Conservation (phyloP, 306 rosid genomes). For the Hippophae tibetana region DNA sequence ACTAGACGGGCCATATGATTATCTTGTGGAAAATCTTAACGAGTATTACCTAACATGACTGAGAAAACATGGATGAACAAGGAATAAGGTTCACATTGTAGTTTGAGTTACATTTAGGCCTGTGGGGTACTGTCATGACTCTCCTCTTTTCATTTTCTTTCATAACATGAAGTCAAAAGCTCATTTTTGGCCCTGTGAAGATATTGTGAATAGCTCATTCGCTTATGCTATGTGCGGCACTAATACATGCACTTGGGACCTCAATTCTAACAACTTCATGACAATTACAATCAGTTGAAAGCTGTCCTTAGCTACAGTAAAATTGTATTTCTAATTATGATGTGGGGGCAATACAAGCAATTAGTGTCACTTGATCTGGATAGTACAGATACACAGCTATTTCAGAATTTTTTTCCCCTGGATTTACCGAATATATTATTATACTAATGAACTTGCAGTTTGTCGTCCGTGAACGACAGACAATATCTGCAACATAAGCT, state of each 20-base stretch:
- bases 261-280: slow-evolving; percentile 36
- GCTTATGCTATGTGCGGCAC: slow-evolving; percentile 25
- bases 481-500: too few relatives aligned
- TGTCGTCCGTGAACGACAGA: background rate
- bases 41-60: slow-evolving; percentile 55
- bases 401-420: too few relatives aligned
- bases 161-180: slow-evolving; percentile 32
- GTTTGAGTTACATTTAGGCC: slow-evolving; percentile 20
- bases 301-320: background rate
- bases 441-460: background rate
- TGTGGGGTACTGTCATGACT: slow-evolving; percentile 14
- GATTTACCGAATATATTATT: slow-evolving; percentile 12
- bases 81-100: slow-evolving; percentile 26
- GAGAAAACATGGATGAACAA: slow-evolving; percentile 18
- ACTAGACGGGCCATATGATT: slow-evolving; percentile 56
- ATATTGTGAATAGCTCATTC: slow-evolving; percentile 54
- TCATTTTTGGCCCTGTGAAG: slow-evolving; percentile 42
- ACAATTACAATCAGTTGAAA: slow-evolving; percentile 1
- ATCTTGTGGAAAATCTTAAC: slow-evolving; percentile 49
- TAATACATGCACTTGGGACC: slow-evolving; percentile 20
- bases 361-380: slow-evolving; percentile 19
- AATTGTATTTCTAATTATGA: slow-evolving; percentile 23
- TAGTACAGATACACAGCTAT: background rate
- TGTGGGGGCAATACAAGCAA: slow-evolving; percentile 22
- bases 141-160: background rate